Base-by-base conservation (phyloP, 164 flowering plant species). In the Litsea cubeba region DNA sequence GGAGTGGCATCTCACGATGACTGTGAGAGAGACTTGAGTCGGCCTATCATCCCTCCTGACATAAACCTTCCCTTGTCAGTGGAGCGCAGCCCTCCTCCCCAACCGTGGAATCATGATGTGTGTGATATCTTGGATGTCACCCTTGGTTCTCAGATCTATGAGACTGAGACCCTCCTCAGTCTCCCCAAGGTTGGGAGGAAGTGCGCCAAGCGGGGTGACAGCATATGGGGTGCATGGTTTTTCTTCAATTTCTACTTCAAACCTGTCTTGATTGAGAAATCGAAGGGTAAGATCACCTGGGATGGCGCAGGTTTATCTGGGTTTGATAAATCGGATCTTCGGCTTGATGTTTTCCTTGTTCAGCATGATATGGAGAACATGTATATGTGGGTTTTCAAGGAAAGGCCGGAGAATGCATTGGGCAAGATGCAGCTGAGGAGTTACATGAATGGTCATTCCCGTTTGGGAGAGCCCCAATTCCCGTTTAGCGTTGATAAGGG, bases 291-390 rank as follows among this genome's bases (percentile, higher is more conserved):
- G 83, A 76, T 88, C 32, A 60, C 76, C 12, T 69, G 88, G 78
- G 93, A 91, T 68, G 80, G 82, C 69, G 85, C 85, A 76, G 93
- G 91, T 1, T 78, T 87, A 51, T 78, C 85, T 23, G 93, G 94
- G 51, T 87, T 84, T 46, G 92, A 90, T 69, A 93, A 93, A 69
- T 78, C 90, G 1, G 93, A 91, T 75, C 83, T 91, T 22, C 83
- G 86, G 80, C 90, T 91, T 28, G 98, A 91, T 74, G 85, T 83
- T 57, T 93, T 93, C 85, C 74, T 93, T 85, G 97, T 93, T 74
- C 98, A 93, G 80, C 98, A 91, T 76, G 97, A 93, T 71, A 91
- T 93, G 97, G 98, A 93, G 90, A 93, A 93, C 75, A 88, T 93
- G 89, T 90, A 93, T 79, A 93, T 93, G 98, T 93, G 97, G 98